These are phyloP conservation scores for Diaporthe ilicicola DNA, from an alignment of 2,329 filamentous ascomycete species.

Conservation along the genomic window DNA sequence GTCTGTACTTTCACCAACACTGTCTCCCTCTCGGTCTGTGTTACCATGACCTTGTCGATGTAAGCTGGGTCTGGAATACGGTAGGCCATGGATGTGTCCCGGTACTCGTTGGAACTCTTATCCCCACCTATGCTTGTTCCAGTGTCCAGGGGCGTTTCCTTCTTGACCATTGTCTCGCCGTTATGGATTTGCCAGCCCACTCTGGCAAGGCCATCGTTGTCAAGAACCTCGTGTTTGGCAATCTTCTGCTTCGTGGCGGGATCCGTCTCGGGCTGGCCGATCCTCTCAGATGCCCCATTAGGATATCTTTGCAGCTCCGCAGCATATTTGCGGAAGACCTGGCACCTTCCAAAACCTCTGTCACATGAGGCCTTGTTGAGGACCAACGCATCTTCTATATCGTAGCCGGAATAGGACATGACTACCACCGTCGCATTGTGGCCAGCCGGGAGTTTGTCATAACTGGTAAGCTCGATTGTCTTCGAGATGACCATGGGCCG, in stretches of 20 bases:
- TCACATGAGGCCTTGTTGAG: conserved; percentile 96
- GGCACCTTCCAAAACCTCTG: conserved; percentile 93
- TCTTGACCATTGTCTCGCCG: conserved; percentile 90
- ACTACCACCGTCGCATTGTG: conserved; percentile 98
- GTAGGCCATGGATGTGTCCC: conserved; percentile 78
- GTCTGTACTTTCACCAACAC: conserved; percentile 94
- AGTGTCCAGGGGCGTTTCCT: conserved; percentile 83
- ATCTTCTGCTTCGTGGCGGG: conserved; percentile 68
- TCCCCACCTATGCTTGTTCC: conserved; percentile 75
- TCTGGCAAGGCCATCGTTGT: conserved; percentile 86
- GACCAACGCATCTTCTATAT: conserved; percentile 98
- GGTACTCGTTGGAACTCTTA: conserved; percentile 70
- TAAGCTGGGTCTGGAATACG: conserved; percentile 85
- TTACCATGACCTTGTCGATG: conserved; percentile 96
- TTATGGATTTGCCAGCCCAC: conserved; percentile 82
- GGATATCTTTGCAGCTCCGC: conserved; percentile 88
- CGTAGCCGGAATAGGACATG: conserved; percentile 99
- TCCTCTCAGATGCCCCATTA: conserved; percentile 76
- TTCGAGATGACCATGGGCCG: conserved; percentile 97
- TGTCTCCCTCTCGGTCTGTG: conserved; percentile 85
- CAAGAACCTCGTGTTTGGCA: conserved; percentile 76
- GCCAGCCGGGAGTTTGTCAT: conserved; percentile 95
- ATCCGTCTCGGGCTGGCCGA: conserved; percentile 69
- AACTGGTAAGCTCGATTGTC: conserved; percentile 95
- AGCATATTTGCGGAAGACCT: conserved; percentile 96